Conservation (phyloP, 352 stramenopile species). For the Halophytophthora polymorphica region DNA sequence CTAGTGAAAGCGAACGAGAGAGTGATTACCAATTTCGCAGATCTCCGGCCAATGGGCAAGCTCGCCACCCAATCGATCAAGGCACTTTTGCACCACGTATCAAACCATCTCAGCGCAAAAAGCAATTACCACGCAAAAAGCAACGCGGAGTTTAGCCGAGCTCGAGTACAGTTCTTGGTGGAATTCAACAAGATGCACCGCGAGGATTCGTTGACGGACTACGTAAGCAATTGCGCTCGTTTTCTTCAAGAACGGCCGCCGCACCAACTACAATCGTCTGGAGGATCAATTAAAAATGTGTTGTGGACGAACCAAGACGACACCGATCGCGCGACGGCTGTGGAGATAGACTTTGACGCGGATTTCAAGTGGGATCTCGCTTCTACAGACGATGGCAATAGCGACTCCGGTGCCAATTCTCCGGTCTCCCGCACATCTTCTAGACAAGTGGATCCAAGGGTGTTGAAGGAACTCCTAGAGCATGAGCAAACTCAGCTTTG, state of each 20-base stretch:
- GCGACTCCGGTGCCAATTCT: conserved; percentile 13
- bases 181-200: conserved; percentile 61
- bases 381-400: conserved; percentile 7
- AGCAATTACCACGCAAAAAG: conserved; percentile 24
- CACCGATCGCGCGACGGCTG: conserved; percentile 7
- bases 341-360: conserved; percentile 10
- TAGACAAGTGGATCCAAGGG: conserved; percentile 9
- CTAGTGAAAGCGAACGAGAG: conserved; percentile 30
- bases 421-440: conserved; percentile 4
- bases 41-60: conserved; percentile 16
- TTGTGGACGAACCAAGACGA: conserved; percentile 10
- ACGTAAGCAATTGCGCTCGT: conserved; percentile 33
- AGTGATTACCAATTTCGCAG: background rate
- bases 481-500: conserved; percentile 21
- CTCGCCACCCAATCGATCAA: conserved; percentile 43
- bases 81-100: conserved; percentile 53
- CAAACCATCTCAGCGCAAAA: conserved; percentile 35
- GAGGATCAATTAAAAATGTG: background rate
- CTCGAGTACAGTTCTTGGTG: conserved; percentile 38
- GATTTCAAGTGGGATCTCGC: conserved; percentile 23
- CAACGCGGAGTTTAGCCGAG: conserved; percentile 40
- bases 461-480: conserved; percentile 3
- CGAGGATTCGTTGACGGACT: conserved; percentile 52
- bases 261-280: background rate
- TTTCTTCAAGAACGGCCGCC: conserved; percentile 7